Evolutionary conservation across 805 yeast genomes (phyloP).

Genomic region (Suhomyces tanzawaensis): DNA sequence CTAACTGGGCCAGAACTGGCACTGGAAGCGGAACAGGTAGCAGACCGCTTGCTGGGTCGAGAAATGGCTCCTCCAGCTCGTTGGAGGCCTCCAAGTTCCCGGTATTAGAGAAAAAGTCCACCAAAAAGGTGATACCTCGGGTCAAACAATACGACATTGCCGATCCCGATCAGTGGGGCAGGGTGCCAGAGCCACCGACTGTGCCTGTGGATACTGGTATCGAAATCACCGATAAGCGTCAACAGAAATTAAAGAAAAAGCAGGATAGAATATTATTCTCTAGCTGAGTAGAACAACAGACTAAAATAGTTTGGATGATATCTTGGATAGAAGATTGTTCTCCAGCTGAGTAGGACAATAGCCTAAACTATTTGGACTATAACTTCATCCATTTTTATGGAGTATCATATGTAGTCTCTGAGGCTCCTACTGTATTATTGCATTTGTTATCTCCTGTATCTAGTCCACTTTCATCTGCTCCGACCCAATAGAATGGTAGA

Average conservation of each 20-base stretch:
- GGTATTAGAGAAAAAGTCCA: constrained; percentile 41
- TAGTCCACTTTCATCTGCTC: too few species aligned
- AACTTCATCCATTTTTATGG: too few species aligned
- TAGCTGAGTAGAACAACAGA: too few species aligned
- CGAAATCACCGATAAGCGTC: constrained; percentile 9
- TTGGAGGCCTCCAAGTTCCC: constrained; percentile 44
- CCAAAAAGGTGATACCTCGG: constrained; percentile 47
- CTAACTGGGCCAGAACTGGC: constrained; percentile 1
- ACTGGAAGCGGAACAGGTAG: background rate
- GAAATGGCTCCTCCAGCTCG: constrained; percentile 19
- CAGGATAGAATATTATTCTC: constrained; percentile 8
- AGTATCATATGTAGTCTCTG: too few species aligned
- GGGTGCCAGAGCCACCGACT: constrained; percentile 1
- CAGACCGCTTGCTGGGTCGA: too few species aligned
- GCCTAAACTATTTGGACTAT: too few species aligned
- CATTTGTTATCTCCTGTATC: too few species aligned
- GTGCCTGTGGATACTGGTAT: constrained; percentile 4
- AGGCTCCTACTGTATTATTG: too few species aligned
- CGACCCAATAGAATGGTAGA: too few species aligned
- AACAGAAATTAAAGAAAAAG: constrained; percentile 12
- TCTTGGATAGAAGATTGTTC: too few species aligned
- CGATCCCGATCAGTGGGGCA: constrained; percentile 29
- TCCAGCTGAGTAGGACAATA: too few species aligned
- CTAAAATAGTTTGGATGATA: too few species aligned
- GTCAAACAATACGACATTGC: constrained; percentile 47